Conservation (phyloP, 805 yeast genomes). For the Yarrowia osloensis region DNA sequence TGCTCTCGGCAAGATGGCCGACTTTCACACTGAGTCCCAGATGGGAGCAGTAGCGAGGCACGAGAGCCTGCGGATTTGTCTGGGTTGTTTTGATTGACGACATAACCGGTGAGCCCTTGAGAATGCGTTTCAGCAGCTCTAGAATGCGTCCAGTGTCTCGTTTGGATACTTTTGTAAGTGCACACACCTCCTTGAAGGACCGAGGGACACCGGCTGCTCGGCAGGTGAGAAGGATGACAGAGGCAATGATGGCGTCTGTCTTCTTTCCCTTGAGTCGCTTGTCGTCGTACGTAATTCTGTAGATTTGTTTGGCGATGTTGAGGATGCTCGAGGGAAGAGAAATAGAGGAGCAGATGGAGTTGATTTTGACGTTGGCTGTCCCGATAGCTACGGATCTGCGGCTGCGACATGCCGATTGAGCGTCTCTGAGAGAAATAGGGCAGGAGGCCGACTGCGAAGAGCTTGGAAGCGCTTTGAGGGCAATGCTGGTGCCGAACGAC, state of each 20-base stretch:
- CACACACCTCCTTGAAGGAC: neutral
- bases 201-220: neutral
- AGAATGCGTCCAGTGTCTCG: neutral
- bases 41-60: neutral
- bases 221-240: neutral
- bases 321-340: neutral
- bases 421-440: too few species aligned
- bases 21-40: neutral
- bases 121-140: neutral
- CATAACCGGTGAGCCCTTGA: neutral
- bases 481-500: too few species aligned
- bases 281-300: neutral
- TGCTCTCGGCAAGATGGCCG: neutral
- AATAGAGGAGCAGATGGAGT: neutral
- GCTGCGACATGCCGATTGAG: too few species aligned
- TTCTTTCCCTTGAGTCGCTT: neutral
- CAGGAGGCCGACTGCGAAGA: neutral
- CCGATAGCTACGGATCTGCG: too few species aligned
- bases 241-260: neutral
- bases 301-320: neutral
- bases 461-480: too few species aligned
- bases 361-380: neutral
- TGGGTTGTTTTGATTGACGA: neutral
- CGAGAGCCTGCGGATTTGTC: neutral
- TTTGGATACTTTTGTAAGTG: neutral